Conservation (phyloP, 345 rosid genomes). For the Geranium rotundifolium region DNA sequence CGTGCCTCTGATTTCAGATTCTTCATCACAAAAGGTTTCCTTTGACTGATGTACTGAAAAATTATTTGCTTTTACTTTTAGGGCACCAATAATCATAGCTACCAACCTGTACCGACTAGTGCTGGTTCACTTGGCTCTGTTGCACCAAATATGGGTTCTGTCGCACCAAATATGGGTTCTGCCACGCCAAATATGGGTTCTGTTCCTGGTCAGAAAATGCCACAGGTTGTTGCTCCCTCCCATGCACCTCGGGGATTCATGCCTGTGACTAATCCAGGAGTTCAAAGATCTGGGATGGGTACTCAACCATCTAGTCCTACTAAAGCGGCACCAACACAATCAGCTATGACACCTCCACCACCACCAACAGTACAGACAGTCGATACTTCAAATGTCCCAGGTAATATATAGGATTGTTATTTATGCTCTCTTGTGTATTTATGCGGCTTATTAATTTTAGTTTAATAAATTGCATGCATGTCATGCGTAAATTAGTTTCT, state of each 20-base stretch:
- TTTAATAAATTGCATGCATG: background rate
- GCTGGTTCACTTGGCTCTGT: conserved; percentile 18
- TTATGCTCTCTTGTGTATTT: background rate
- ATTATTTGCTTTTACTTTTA: conserved; percentile 20
- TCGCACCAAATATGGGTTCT: conserved; percentile 21
- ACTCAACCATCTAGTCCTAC: conserved; percentile 64
- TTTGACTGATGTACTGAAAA: conserved; percentile 4
- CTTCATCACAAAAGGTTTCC: conserved; percentile 1
- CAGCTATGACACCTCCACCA: conserved; percentile 53
- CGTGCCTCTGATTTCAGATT: background rate
- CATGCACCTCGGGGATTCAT: conserved; percentile 49
- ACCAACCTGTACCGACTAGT: conserved; percentile 41
- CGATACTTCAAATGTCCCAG: conserved; percentile 78
- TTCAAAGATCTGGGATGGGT: conserved; percentile 56
- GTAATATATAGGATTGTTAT: conserved; percentile 23
- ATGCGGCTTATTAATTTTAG: conserved; percentile 2
- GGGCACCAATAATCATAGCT: conserved; percentile 46
- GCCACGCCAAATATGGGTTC: conserved; percentile 38
- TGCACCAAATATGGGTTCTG: background rate
- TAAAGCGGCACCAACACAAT: conserved; percentile 41
- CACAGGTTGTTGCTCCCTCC: conserved; percentile 47
- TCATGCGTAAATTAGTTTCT: background rate
- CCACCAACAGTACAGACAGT: conserved; percentile 92
- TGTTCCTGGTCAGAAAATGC: conserved; percentile 40
- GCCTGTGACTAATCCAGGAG: conserved; percentile 47